Evolutionary conservation across 2,329 filamentous ascomycete species (phyloP).

Genomic region (Diplodia intermedia): DNA sequence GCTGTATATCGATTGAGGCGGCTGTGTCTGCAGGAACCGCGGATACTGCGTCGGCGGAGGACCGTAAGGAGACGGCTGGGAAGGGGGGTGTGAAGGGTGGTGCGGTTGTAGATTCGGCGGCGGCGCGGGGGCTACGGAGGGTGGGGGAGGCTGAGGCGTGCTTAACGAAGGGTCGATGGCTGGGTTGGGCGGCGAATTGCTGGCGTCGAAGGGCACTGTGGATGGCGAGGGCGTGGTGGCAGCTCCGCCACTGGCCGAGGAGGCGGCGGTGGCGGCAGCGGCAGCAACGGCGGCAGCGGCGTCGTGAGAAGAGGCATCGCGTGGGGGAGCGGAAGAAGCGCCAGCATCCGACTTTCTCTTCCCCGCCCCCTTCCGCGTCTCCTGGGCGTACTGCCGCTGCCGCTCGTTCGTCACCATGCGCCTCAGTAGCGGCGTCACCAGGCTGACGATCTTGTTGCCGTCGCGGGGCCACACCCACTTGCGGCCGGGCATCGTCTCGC

Average conservation of each 20-base stretch:
- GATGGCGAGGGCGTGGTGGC: not conserved
- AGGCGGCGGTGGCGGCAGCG: slow-evolving; percentile 2
- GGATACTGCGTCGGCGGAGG: slow-evolving; percentile 23
- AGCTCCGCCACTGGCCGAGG: not conserved
- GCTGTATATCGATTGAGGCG: slow-evolving; percentile 10
- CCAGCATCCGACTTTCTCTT: slow-evolving; percentile 44
- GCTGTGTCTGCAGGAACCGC: slow-evolving; percentile 10
- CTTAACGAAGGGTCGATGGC: slow-evolving; percentile 18
- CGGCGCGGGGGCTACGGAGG: not conserved
- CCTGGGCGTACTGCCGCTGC: slow-evolving; percentile 64
- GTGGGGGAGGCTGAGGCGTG: not conserved
- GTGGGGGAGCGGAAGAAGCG: not conserved
- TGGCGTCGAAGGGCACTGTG: slow-evolving; percentile 23
- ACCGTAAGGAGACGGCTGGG: not conserved
- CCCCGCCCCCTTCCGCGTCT: slow-evolving; percentile 59
- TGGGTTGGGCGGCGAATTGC: slow-evolving; percentile 32
- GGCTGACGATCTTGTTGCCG: slow-evolving; percentile 61
- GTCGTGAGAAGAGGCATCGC: slow-evolving; percentile 13
- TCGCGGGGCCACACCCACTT: slow-evolving; percentile 62
- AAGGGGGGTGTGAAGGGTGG: not conserved
- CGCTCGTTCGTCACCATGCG: slow-evolving; percentile 67
- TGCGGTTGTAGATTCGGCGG: slow-evolving; percentile 2
- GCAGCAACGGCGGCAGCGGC: not conserved
- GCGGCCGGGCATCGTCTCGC: slow-evolving; percentile 48
- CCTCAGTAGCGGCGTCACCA: slow-evolving; percentile 63